Evolutionary conservation across 129 eudicot species (phyloP).

Genomic region (Centrapalus pauciflorus): DNA sequence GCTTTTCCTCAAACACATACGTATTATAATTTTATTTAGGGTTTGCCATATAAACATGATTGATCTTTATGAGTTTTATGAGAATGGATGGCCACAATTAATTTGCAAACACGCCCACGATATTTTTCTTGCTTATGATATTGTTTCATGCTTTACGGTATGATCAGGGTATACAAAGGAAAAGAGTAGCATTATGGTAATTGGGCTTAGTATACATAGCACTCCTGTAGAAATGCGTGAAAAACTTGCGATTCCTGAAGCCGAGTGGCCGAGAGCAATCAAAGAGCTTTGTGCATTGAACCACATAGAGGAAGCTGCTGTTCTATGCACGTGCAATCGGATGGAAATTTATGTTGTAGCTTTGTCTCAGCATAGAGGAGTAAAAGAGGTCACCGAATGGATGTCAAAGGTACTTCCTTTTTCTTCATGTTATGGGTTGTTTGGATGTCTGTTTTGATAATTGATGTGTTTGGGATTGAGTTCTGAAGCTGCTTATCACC

Average conservation of each 20-base stretch:
- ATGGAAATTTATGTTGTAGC: conserved; percentile 95
- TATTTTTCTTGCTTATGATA: background rate
- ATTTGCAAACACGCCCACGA: no score
- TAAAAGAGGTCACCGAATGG: conserved; percentile 98
- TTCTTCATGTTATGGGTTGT: background rate
- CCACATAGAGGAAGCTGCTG: conserved; percentile 96
- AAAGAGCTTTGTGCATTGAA: conserved; percentile 76
- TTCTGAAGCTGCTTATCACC: no score
- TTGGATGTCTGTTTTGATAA: no score
- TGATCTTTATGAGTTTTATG: background rate
- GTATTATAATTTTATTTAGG: no score
- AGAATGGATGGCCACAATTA: no score
- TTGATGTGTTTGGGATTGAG: no score
- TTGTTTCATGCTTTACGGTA: no score
- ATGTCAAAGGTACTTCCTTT: conserved; percentile 76
- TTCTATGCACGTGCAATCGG: conserved; percentile 82
- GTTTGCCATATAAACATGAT: no score
- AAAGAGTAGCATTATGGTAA: conserved; percentile 93
- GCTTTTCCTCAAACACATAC: no score
- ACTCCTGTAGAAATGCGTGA: conserved; percentile 91
- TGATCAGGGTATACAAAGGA: conserved; percentile 84
- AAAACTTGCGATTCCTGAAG: conserved; percentile 94
- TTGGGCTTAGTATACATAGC: conserved; percentile 87
- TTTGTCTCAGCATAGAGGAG: conserved; percentile 87
- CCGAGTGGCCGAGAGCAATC: conserved; percentile 98